Conservation (phyloP, 257 asterid genomes). For the Jacaranda mimosifolia region DNA sequence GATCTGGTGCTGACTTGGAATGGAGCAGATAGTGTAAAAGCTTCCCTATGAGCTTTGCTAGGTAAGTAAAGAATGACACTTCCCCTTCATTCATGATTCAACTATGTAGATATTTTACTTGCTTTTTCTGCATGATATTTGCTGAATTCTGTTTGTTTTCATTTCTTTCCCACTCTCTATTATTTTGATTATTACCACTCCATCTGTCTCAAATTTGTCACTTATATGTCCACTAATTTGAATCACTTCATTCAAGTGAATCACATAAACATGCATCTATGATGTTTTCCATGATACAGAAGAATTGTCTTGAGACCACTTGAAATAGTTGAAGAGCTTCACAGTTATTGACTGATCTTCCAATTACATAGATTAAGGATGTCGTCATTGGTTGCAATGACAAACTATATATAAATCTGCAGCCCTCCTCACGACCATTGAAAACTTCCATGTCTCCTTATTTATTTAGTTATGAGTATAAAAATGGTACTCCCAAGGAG, state of each 20-base stretch:
- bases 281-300: neutral
- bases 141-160: neutral
- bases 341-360: neutral
- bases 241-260: neutral
- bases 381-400: neutral
- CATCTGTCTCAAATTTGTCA: too few relatives aligned
- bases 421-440: slow-evolving; percentile 21
- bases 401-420: slow-evolving; percentile 15
- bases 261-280: neutral
- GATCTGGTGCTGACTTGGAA: too few relatives aligned
- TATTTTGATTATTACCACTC: neutral
- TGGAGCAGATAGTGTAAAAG: neutral
- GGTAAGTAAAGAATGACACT: slow-evolving; percentile 34
- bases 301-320: neutral
- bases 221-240: neutral
- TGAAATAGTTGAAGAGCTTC: slow-evolving; percentile 19
- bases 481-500: too few relatives aligned
- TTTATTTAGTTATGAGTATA: too few relatives aligned
- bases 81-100: slow-evolving; percentile 1
- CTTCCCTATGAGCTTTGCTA: slow-evolving; percentile 18
- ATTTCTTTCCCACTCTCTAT: neutral
- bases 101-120: neutral
- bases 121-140: slow-evolving; percentile 7
- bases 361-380: slow-evolving; percentile 4
- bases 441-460: too few relatives aligned